These are phyloP conservation scores for Leccinum subspadiceum DNA, from an alignment of 1,284 basidiomycete species.

Conservation along the genomic window DNA sequence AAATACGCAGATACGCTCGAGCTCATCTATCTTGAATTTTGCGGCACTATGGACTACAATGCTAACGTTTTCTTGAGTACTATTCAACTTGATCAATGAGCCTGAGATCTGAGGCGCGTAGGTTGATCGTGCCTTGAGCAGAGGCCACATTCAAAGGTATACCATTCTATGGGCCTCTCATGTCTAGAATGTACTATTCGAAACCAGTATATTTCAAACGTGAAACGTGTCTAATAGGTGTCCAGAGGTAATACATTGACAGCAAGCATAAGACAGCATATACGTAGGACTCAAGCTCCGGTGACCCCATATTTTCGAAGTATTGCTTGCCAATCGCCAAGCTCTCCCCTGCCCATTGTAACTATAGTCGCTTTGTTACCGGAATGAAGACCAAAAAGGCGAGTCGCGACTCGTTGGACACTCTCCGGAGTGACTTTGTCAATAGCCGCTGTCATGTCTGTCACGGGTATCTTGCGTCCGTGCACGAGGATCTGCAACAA, in stretches of 20 bases:
- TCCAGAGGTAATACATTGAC: not conserved
- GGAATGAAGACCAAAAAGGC: conserved; percentile 66
- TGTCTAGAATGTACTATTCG: not conserved
- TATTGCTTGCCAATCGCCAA: conserved; percentile 56
- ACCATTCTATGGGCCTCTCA: not conserved
- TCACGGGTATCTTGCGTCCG: conserved; percentile 80
- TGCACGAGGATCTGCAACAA: conserved; percentile 82
- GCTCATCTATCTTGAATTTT: not conserved
- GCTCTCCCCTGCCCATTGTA: conserved; percentile 71
- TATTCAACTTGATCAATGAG: not conserved
- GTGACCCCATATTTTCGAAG: conserved; percentile 70
- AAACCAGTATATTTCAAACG: conserved; percentile 1
- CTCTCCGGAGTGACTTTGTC: conserved; percentile 76
- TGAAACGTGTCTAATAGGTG: not conserved
- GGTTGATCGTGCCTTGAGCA: not conserved
- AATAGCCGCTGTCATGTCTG: conserved; percentile 92
- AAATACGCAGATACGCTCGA: not conserved
- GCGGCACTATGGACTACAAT: not conserved
- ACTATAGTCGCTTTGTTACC: conserved; percentile 68
- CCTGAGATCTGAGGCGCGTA: not conserved
- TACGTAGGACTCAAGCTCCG: conserved; percentile 21
- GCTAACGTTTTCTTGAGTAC: not conserved
- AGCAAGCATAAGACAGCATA: not conserved
- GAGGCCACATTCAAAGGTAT: not conserved
- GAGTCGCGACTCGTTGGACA: conserved; percentile 70